Conservation (phyloP, 2,329 filamentous ascomycete species). For the Ceratocystis harringtonii region DNA sequence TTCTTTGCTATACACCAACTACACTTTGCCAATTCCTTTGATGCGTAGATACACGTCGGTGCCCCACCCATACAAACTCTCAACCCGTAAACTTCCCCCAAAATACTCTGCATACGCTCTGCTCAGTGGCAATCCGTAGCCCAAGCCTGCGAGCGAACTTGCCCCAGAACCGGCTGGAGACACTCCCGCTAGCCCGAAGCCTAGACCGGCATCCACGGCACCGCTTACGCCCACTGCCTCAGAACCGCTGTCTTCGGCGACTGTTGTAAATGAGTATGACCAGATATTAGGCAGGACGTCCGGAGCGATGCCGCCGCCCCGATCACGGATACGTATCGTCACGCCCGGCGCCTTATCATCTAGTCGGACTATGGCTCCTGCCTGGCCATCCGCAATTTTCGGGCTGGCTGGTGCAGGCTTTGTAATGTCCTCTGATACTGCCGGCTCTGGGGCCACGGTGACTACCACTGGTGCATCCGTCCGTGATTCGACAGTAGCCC, state of each 20-base stretch:
- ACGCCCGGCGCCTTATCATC: constrained; percentile 64
- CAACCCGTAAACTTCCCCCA: constrained; percentile 85
- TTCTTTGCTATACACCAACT: background rate
- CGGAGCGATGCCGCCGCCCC: constrained; percentile 82
- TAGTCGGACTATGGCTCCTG: constrained; percentile 35
- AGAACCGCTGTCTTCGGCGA: constrained; percentile 42
- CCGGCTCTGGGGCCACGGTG: constrained; percentile 64
- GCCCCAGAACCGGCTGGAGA: constrained; percentile 41
- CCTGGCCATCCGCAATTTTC: constrained; percentile 10
- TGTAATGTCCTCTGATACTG: background rate
- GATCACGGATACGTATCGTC: constrained; percentile 86
- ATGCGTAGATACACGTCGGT: constrained; percentile 53
- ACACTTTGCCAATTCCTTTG: constrained; percentile 45
- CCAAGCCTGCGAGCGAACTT: constrained; percentile 79
- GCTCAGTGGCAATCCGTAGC: constrained; percentile 81
- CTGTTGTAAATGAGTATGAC: constrained; percentile 96
- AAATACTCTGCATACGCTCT: constrained; percentile 97
- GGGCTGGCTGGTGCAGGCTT: no score
- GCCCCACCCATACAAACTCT: constrained; percentile 90
- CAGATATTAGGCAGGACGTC: constrained; percentile 77
- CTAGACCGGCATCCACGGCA: constrained; percentile 52
- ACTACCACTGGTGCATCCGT: constrained; percentile 69
- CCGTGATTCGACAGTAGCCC: constrained; percentile 77
- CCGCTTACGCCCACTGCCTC: constrained; percentile 15
- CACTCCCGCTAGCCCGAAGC: constrained; percentile 28